Conservation (phyloP, 2,329 filamentous ascomycete genomes). For the Fusarium dlaminii region DNA sequence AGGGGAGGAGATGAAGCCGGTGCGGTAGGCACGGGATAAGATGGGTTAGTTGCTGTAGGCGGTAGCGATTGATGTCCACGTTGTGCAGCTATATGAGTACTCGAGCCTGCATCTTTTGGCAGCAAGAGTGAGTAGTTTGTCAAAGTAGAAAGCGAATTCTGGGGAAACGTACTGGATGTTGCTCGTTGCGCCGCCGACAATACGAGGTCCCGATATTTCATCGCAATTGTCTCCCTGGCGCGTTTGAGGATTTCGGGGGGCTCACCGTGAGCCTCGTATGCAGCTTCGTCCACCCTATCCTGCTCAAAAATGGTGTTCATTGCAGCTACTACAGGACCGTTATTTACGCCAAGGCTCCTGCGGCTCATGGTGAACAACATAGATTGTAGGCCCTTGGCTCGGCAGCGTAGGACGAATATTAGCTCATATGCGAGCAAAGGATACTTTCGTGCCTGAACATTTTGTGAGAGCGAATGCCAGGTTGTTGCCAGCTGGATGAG, state of each 20-base stretch:
- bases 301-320: constrained; percentile 38
- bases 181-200: constrained; percentile 4
- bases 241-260: constrained; percentile 5
- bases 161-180: constrained; percentile 22
- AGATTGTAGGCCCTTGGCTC: constrained; percentile 36
- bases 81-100: constrained; percentile 3
- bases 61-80: background rate
- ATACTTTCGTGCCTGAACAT: constrained; percentile 31
- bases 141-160: background rate
- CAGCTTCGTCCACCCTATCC: constrained; percentile 40
- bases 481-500: constrained; percentile 29
- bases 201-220: constrained; percentile 17
- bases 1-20: constrained; percentile 3
- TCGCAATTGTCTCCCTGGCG: constrained; percentile 9
- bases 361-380: constrained; percentile 46
- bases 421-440: constrained; percentile 45
- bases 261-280: constrained; percentile 4
- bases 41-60: constrained; percentile 13
- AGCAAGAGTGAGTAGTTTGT: constrained; percentile 9
- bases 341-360: constrained; percentile 37
- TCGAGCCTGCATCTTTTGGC: constrained; percentile 11
- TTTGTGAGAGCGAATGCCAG: constrained; percentile 34
- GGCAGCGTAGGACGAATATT: constrained; percentile 35
- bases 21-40: background rate
- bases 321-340: constrained; percentile 18